phyloP scores from a whole-genome alignment of 2,329 filamentous ascomycete species.

The Thermothelomyces thermophilus region DNA sequence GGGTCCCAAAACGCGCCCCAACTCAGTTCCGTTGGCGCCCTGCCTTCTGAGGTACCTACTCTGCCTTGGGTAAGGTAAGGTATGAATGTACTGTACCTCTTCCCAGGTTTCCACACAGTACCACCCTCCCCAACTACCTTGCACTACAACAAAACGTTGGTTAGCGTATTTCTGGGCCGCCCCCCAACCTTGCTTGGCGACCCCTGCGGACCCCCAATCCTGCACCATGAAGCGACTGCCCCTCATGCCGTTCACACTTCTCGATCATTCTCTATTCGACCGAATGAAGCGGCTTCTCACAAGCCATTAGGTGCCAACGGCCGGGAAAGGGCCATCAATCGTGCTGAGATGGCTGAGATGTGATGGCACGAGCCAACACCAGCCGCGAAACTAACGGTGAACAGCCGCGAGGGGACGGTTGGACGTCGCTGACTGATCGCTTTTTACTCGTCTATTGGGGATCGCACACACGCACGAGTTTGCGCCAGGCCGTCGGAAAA shows the following conservation, averaged over 20 bases:
- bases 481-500: conserved; percentile 8
- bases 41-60: too few relatives aligned
- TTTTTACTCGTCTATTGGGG: conserved; percentile 4
- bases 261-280: background rate
- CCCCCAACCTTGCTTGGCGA: background rate
- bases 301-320: background rate
- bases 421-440: conserved; percentile 1
- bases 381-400: conserved; percentile 14
- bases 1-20: too few relatives aligned
- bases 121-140: too few relatives aligned
- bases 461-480: background rate
- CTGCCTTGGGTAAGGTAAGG: too few relatives aligned
- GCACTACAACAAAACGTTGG: too few relatives aligned
- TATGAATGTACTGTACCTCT: too few relatives aligned
- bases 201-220: conserved; percentile 5
- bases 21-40: too few relatives aligned
- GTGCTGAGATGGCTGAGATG: too few relatives aligned
- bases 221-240: conserved; percentile 14
- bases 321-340: background rate
- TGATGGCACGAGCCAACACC: conserved; percentile 14
- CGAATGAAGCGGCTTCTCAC: background rate
- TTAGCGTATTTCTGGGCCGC: background rate
- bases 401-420: conserved; percentile 5
- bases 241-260: background rate
- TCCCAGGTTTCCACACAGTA: too few relatives aligned